Percentiles rank a stretch among this genome's conserved stretches.
phyloP scores from a whole-genome alignment of 352 stramenopile genomes.

The Globisporangium radiosum region DNA sequence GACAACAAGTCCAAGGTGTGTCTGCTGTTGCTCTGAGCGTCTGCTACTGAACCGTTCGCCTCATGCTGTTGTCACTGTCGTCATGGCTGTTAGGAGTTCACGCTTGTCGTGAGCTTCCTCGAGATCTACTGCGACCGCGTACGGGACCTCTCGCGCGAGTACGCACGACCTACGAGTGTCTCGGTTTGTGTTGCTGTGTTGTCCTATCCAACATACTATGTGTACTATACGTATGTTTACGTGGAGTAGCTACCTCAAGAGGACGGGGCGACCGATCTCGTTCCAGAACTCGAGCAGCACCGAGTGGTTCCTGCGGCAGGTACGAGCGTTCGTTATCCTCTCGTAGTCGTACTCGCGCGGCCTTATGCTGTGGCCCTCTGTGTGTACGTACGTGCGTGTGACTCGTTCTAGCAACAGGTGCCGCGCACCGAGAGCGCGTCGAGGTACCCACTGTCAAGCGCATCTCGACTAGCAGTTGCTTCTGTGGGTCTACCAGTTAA shows the following conservation, averaged over 20 bases:
- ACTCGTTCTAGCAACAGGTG: slow-evolving; percentile 42
- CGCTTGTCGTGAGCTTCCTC: slow-evolving; percentile 86
- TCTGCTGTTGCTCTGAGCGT: not conserved
- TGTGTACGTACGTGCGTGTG: slow-evolving; percentile 1
- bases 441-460: slow-evolving; percentile 19
- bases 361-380: not conserved
- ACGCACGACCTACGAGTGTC: slow-evolving; percentile 7
- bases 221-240: not conserved
- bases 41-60: too few relatives aligned
- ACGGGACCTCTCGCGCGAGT: slow-evolving; percentile 87
- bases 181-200: too few relatives aligned
- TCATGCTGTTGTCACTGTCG: not conserved
- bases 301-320: slow-evolving; percentile 81
- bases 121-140: slow-evolving; percentile 94
- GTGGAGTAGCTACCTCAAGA: slow-evolving; percentile 55
- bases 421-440: slow-evolving; percentile 55
- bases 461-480: too few relatives aligned
- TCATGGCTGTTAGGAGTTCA: slow-evolving; percentile 45
- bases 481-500: too few relatives aligned
- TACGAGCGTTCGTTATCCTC: slow-evolving; percentile 6
- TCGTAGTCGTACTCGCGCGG: not conserved
- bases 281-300: slow-evolving; percentile 76
- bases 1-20: slow-evolving; percentile 52
- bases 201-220: too few relatives aligned
- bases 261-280: slow-evolving; percentile 51